Percentiles rank a stretch among this genome's conserved stretches.
Evolutionary conservation across 805 yeast species (phyloP).

Genomic region (Lipomyces chichibuensis): DNA sequence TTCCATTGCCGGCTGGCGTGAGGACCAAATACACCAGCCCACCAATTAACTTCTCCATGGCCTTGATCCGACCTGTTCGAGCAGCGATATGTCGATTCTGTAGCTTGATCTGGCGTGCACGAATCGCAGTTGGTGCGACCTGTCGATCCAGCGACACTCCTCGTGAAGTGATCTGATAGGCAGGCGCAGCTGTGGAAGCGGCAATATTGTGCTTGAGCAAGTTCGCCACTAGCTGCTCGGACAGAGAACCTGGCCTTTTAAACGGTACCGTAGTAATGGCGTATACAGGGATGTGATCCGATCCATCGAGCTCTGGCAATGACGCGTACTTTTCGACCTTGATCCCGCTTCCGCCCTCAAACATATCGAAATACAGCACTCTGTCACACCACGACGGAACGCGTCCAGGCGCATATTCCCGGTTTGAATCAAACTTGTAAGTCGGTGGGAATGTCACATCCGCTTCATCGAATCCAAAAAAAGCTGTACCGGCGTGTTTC

Average conservation of each 20-base stretch:
- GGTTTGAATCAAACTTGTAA: constrained; percentile 61
- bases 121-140: constrained; percentile 5
- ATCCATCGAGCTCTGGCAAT: constrained; percentile 52
- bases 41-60: constrained; percentile 17
- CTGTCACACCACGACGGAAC: constrained; percentile 92
- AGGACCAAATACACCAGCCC: constrained; percentile 12
- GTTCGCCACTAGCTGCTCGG: constrained; percentile 8
- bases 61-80: constrained; percentile 19
- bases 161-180: neutral
- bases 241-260: constrained; percentile 13
- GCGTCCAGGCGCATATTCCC: constrained; percentile 60
- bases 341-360: constrained; percentile 39
- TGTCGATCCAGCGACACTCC: constrained; percentile 7
- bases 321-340: constrained; percentile 53
- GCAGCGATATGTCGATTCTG: constrained; percentile 29
- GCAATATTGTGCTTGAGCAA: constrained; percentile 22
- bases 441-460: constrained; percentile 74
- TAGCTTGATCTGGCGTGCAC: constrained; percentile 16
- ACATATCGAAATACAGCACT: constrained; percentile 60
- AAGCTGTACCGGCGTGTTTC: constrained; percentile 49
- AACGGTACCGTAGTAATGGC: constrained; percentile 55
- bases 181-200: neutral
- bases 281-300: constrained; percentile 84
- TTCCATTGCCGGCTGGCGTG: constrained; percentile 16
- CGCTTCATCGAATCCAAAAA: constrained; percentile 69